A percentile compares a stretch with the other conserved stretches of the same genome.
phyloP scores from a whole-genome alignment of 805 yeast genomes.

The Debaryomyces maramus region DNA sequence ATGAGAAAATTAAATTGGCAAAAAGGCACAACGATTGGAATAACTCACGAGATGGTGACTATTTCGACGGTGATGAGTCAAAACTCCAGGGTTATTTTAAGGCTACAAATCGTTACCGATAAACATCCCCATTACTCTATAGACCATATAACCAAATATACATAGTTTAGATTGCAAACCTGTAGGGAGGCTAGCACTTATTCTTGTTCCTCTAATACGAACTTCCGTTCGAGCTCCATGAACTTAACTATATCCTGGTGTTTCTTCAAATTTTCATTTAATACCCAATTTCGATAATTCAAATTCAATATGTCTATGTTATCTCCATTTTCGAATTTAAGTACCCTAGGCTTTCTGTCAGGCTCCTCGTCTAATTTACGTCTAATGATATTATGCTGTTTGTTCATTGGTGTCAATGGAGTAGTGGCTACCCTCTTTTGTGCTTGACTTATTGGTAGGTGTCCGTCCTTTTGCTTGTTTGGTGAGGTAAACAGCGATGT shows the following conservation, averaged over 20 bases:
- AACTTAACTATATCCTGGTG: slow-evolving; percentile 27
- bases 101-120: slow-evolving; percentile 42
- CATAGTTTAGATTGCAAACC: slow-evolving; percentile 1
- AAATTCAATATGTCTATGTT: slow-evolving; percentile 20
- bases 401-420: slow-evolving; percentile 31
- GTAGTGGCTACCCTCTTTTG: slow-evolving; percentile 33
- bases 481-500: background rate
- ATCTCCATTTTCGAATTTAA: slow-evolving; percentile 3
- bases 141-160: slow-evolving; percentile 1
- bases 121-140: slow-evolving; percentile 3
- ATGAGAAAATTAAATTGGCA: slow-evolving; percentile 37
- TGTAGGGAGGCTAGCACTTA: background rate
- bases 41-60: slow-evolving; percentile 36
- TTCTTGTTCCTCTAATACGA: slow-evolving; percentile 7
- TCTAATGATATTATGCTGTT: slow-evolving; percentile 17
- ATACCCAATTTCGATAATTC: slow-evolving; percentile 33
- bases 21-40: slow-evolving; percentile 58
- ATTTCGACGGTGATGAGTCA: slow-evolving; percentile 46
- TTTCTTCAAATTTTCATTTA: slow-evolving; percentile 21
- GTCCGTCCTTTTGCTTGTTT: background rate
- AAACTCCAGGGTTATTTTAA: slow-evolving; percentile 51
- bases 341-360: background rate
- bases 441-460: background rate
- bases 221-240: slow-evolving; percentile 32
- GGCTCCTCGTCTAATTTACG: slow-evolving; percentile 13